Conservation (phyloP, 2,329 filamentous ascomycete species). For the Neophaeococcomyces mojaviensis region DNA sequence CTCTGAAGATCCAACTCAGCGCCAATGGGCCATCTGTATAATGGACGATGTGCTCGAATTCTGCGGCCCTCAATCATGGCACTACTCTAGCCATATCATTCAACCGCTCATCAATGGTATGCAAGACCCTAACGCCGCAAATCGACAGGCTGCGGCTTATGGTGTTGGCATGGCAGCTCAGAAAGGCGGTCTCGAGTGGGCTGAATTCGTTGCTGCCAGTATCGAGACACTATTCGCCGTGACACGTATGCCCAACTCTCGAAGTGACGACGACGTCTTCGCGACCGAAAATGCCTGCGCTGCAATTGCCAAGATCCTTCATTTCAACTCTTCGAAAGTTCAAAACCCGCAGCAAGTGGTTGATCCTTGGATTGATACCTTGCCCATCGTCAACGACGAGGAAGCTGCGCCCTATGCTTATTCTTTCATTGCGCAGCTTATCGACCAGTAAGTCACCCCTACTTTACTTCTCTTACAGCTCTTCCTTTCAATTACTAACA, state of each 20-base stretch:
- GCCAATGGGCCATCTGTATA: slow-evolving; percentile 98
- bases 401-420: slow-evolving; percentile 96
- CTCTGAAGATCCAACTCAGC: slow-evolving; percentile 75
- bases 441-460: slow-evolving; percentile 71
- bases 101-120: slow-evolving; percentile 81
- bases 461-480: not conserved
- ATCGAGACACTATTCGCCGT: slow-evolving; percentile 79
- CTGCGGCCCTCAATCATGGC: slow-evolving; percentile 80
- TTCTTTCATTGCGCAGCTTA: slow-evolving; percentile 80
- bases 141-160: slow-evolving; percentile 91
- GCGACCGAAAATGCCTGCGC: slow-evolving; percentile 97
- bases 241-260: slow-evolving; percentile 69
- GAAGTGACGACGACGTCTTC: slow-evolving; percentile 88
- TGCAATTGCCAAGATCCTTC: slow-evolving; percentile 91
- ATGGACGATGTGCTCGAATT: slow-evolving; percentile 98
- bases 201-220: slow-evolving; percentile 73
- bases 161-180: slow-evolving; percentile 93
- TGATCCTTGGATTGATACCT: slow-evolving; percentile 78
- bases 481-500: slow-evolving; percentile 11
- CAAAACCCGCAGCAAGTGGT: slow-evolving; percentile 68
- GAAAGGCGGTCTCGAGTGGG: slow-evolving; percentile 79
- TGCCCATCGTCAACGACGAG: slow-evolving; percentile 90
- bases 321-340: slow-evolving; percentile 75
- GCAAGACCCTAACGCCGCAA: slow-evolving; percentile 76
- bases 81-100: slow-evolving; percentile 78